These are phyloP conservation scores for Casaregolazyma suthepensis DNA, from an alignment of 1,139 yeast genomes.

Conservation along the genomic window DNA sequence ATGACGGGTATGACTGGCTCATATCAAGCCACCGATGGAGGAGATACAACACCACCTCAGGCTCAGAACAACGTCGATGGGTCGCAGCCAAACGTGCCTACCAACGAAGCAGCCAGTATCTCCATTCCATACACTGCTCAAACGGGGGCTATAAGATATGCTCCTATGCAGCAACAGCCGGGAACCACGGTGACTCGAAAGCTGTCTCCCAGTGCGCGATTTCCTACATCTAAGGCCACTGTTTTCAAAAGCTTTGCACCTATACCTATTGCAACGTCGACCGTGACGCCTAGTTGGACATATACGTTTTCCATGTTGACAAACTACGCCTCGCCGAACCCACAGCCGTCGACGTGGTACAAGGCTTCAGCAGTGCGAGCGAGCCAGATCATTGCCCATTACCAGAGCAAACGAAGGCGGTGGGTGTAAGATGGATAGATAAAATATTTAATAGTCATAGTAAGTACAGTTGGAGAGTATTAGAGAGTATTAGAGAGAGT, in stretches of 20 bases:
- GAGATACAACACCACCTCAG: constrained; percentile 40
- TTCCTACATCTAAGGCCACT: constrained; percentile 61
- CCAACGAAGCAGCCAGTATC: constrained; percentile 28
- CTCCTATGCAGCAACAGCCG: constrained; percentile 92
- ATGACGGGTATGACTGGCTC: constrained; percentile 69
- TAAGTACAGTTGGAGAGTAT: neutral
- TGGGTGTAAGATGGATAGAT: constrained; percentile 10
- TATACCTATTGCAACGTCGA: constrained; percentile 35
- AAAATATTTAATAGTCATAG: neutral
- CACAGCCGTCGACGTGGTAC: constrained; percentile 25
- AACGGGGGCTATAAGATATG: constrained; percentile 68
- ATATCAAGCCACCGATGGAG: constrained; percentile 38
- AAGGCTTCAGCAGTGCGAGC: constrained; percentile 23
- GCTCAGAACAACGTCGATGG: constrained; percentile 29
- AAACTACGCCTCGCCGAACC: constrained; percentile 48
- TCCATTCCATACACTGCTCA: constrained; percentile 63
- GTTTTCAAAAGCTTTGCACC: constrained; percentile 42
- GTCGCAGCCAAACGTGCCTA: constrained; percentile 29
- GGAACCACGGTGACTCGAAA: constrained; percentile 51
- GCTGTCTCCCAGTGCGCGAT: constrained; percentile 20
- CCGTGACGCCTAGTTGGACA: constrained; percentile 79
- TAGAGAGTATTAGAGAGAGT: too few relatives aligned
- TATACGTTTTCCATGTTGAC: constrained; percentile 58
- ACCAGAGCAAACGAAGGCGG: constrained; percentile 14
- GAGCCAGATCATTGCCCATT: constrained; percentile 14